phyloP scores from a whole-genome alignment of 2,329 filamentous ascomycete genomes.

The Diaporthe sp. region DNA sequence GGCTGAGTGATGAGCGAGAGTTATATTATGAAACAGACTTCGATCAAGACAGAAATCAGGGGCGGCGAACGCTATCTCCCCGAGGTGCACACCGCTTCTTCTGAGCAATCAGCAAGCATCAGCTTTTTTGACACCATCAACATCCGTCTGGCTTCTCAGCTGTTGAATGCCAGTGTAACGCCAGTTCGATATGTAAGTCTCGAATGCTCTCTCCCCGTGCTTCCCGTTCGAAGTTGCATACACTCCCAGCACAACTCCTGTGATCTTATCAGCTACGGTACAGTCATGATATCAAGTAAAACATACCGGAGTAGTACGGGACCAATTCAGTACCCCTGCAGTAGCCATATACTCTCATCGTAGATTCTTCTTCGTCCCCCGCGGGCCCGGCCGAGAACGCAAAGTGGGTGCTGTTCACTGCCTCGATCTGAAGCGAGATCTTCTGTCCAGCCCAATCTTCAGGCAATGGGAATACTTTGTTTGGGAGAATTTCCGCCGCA shows the following conservation, averaged over 20 bases:
- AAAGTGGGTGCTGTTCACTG: constrained; percentile 1
- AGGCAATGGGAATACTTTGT: neutral
- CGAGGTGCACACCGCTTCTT: neutral
- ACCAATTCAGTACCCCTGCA: neutral
- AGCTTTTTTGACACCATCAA: neutral
- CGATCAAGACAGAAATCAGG: too few relatives aligned
- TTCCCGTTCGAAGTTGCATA: constrained; percentile 1
- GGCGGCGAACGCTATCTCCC: neutral
- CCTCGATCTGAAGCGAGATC: constrained; percentile 10
- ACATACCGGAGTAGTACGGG: constrained; percentile 1
- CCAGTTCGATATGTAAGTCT: constrained; percentile 12
- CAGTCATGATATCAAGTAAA: neutral
- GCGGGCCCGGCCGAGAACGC: neutral
- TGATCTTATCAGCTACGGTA: neutral
- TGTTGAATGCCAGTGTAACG: neutral
- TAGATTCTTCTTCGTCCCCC: neutral
- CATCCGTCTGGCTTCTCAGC: neutral
- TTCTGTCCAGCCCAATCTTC: neutral
- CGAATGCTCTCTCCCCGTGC: constrained; percentile 6
- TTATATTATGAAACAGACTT: too few relatives aligned
- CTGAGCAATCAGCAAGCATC: neutral
- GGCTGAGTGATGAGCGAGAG: too few relatives aligned
- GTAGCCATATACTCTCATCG: neutral
- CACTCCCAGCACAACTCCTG: neutral
- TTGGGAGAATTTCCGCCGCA: neutral